phyloP scores from a whole-genome alignment of 345 rosid species.

The Linum trigynum region DNA sequence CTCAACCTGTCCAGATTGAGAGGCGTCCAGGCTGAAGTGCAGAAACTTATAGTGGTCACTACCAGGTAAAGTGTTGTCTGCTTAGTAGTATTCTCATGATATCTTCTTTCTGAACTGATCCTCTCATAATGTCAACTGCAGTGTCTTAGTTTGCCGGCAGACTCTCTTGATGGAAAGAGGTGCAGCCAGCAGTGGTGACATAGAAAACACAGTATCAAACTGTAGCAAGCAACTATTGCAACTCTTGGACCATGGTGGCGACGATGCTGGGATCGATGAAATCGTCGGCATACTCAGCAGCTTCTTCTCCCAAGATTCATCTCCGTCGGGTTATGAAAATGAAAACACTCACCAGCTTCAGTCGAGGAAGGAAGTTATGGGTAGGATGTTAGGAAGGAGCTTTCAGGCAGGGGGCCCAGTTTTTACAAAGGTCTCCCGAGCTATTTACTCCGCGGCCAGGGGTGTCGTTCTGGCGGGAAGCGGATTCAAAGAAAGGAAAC shows the following conservation, averaged over 20 bases:
- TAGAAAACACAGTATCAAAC: conserved; percentile 42
- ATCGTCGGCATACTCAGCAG: conserved; percentile 44
- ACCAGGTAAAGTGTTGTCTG: conserved; percentile 37
- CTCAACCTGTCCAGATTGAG: conserved; percentile 67
- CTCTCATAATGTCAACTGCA: conserved; percentile 16
- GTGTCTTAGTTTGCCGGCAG: conserved; percentile 80
- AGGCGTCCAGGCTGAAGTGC: conserved; percentile 62
- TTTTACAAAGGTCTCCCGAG: conserved; percentile 55
- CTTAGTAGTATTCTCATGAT: not conserved
- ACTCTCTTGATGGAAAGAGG: conserved; percentile 44
- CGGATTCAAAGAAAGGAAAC: conserved; percentile 39
- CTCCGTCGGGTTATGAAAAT: conserved; percentile 14
- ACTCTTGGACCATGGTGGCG: conserved; percentile 35
- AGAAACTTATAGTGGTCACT: conserved; percentile 63
- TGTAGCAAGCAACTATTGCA: conserved; percentile 33
- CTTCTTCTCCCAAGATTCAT: conserved; percentile 10
- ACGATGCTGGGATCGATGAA: conserved; percentile 46
- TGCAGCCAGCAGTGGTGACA: conserved; percentile 36
- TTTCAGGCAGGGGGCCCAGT: conserved; percentile 69
- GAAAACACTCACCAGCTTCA: conserved; percentile 18
- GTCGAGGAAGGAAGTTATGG: conserved; percentile 49
- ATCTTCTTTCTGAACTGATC: not conserved
- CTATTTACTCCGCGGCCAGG: conserved; percentile 54
- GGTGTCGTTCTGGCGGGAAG: conserved; percentile 62
- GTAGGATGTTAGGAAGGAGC: conserved; percentile 58